Evolutionary conservation across 2,329 filamentous ascomycete genomes (phyloP).

Genomic region (Chrysoporthe puriensis): DNA sequence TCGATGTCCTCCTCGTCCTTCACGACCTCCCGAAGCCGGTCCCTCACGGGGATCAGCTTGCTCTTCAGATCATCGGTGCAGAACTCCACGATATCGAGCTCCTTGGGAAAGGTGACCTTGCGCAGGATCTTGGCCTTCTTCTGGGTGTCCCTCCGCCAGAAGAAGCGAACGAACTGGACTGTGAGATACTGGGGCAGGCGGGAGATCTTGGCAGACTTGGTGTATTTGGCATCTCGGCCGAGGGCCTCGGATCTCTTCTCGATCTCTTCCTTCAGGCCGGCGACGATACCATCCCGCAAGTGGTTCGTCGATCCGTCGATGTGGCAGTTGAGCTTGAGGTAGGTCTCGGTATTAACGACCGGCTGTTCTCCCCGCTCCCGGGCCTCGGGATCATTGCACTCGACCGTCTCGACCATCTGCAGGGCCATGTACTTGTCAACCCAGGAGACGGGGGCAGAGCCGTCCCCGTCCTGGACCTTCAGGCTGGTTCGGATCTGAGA

Average conservation of each 20-base stretch:
- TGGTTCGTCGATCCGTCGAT: slow-evolving; percentile 89
- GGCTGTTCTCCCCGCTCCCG: slow-evolving; percentile 74
- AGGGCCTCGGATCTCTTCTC: slow-evolving; percentile 85
- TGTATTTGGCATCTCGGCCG: slow-evolving; percentile 80
- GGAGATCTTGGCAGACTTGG: slow-evolving; percentile 87
- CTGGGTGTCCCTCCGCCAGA: slow-evolving; percentile 92
- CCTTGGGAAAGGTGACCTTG: slow-evolving; percentile 94
- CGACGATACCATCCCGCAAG: slow-evolving; percentile 82
- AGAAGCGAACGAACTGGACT: slow-evolving; percentile 97
- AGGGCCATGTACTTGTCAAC: slow-evolving; percentile 91
- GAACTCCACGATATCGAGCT: slow-evolving; percentile 92
- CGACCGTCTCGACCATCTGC: slow-evolving; percentile 74
- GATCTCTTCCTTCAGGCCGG: slow-evolving; percentile 82
- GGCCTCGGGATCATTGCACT: slow-evolving; percentile 82
- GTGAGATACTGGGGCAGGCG: slow-evolving; percentile 93
- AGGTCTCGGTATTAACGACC: slow-evolving; percentile 70
- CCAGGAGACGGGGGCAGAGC: slow-evolving; percentile 66
- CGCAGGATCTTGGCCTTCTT: slow-evolving; percentile 99
- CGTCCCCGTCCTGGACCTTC: slow-evolving; percentile 60
- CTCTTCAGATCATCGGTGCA: slow-evolving; percentile 88
- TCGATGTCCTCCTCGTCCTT: slow-evolving; percentile 96
- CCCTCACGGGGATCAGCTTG: slow-evolving; percentile 85
- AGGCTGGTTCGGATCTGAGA: slow-evolving; percentile 80
- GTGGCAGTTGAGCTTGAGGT: slow-evolving; percentile 95
- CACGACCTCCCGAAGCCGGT: slow-evolving; percentile 91